Percentiles rank a stretch among this genome's conserved stretches.
Conservation (phyloP, 2,329 filamentous ascomycete genomes). For the Diaporthe citrichinensis region DNA sequence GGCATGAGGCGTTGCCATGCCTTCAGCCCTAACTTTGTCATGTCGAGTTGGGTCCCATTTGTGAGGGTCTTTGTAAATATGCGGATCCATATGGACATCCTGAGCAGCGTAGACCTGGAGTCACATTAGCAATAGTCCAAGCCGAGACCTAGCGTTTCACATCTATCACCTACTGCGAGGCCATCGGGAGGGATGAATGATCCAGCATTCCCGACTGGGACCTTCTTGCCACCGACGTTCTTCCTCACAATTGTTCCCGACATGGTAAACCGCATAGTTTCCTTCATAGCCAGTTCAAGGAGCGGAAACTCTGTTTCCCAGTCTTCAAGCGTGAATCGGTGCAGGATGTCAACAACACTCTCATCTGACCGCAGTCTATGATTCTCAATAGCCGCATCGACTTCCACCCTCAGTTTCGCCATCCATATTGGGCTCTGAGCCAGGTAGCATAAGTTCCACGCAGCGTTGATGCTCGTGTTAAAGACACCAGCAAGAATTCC, state of each 20-base stretch:
- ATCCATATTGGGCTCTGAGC: neutral
- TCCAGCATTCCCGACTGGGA: constrained; percentile 1
- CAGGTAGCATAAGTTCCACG: constrained; percentile 21
- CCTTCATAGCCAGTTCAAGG: constrained; percentile 7
- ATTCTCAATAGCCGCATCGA: neutral
- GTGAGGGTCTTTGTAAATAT: neutral
- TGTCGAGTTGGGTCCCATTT: constrained; percentile 12
- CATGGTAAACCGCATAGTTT: constrained; percentile 2
- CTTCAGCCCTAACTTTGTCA: neutral
- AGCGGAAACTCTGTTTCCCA: constrained; percentile 11
- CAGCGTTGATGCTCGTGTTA: constrained; percentile 12
- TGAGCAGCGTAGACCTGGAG: constrained; percentile 10
- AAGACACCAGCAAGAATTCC: constrained; percentile 7
- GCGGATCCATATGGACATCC: constrained; percentile 9
- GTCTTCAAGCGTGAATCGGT: neutral
- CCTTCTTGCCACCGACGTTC: constrained; percentile 4
- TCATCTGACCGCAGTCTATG: neutral
- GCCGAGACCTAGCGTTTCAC: neutral
- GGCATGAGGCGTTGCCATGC: neutral
- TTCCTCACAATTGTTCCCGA: constrained; percentile 2
- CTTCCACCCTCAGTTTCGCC: neutral
- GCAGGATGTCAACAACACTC: neutral
- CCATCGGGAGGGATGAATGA: constrained; percentile 2
- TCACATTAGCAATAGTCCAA: neutral
- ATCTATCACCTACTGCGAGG: neutral